These are phyloP conservation scores for Saxispiralis lemnorum DNA, from an alignment of 495 filamentous ascomycete species.

Conservation along the genomic window DNA sequence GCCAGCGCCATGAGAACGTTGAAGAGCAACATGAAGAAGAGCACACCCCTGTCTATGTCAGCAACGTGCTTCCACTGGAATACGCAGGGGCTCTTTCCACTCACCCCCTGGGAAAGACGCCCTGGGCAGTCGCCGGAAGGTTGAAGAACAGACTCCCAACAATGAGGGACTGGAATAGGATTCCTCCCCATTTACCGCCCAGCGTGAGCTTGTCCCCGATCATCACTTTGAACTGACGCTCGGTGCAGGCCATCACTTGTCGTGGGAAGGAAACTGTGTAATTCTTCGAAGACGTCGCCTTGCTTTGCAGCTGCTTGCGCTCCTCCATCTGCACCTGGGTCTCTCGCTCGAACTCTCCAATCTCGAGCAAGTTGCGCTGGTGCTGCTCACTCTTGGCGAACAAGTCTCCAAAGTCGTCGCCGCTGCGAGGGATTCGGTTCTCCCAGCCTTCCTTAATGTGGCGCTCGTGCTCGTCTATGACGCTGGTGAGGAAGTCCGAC, in stretches of 20 bases:
- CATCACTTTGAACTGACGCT: constrained; percentile 50
- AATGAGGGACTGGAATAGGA: constrained; percentile 57
- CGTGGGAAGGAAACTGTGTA: constrained; percentile 49
- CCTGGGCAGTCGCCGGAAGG: background rate
- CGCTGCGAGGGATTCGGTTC: constrained; percentile 39
- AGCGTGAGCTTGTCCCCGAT: constrained; percentile 39
- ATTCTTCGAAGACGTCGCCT: constrained; percentile 41
- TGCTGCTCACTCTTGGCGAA: constrained; percentile 33
- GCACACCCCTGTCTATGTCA: constrained; percentile 28
- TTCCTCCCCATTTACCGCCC: constrained; percentile 38
- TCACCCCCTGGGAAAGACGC: too few relatives aligned
- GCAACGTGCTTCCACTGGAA: background rate
- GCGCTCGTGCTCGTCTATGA: constrained; percentile 46
- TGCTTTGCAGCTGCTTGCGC: constrained; percentile 28
- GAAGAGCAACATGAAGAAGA: constrained; percentile 68
- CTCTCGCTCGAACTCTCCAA: constrained; percentile 34
- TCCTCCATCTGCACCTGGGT: constrained; percentile 30
- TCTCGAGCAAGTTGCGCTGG: constrained; percentile 20
- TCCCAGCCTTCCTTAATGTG: constrained; percentile 41
- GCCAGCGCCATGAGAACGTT: constrained; percentile 62
- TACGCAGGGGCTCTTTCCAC: background rate
- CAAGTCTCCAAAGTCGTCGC: constrained; percentile 36
- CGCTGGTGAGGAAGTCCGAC: constrained; percentile 51
- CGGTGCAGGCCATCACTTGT: constrained; percentile 50
- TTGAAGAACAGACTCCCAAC: constrained; percentile 63